These are phyloP conservation scores for Zangia roseola DNA, from an alignment of 768 basidiomycete species.

Conservation along the genomic window DNA sequence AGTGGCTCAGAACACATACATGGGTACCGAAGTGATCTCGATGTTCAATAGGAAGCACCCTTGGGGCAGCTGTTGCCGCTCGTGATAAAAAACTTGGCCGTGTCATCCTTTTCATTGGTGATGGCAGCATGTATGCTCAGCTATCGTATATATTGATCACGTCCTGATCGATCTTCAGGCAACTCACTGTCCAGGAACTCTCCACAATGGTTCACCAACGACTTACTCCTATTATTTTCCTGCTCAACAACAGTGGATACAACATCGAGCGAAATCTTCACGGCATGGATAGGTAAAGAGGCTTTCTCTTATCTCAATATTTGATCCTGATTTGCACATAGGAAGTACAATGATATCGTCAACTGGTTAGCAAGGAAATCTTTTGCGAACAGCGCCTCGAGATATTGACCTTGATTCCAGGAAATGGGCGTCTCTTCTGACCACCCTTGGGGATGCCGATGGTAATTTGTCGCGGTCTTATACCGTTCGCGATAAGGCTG, in stretches of 20 bases:
- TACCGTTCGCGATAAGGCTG: slow-evolving; percentile 62
- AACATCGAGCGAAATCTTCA: slow-evolving; percentile 84
- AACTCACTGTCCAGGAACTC: slow-evolving; percentile 79
- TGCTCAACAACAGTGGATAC: slow-evolving; percentile 81
- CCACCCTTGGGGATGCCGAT: slow-evolving; percentile 51
- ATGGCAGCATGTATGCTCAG: slow-evolving; percentile 67
- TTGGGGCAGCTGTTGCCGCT: slow-evolving; percentile 82
- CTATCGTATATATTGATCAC: background rate
- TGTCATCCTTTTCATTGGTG: slow-evolving; percentile 83
- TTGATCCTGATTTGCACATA: slow-evolving; percentile 19
- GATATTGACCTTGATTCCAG: slow-evolving; percentile 21
- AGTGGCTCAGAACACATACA: slow-evolving; percentile 12
- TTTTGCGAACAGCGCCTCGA: background rate
- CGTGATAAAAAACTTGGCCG: slow-evolving; percentile 59
- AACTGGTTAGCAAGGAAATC: slow-evolving; percentile 49
- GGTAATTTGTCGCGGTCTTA: slow-evolving; percentile 57
- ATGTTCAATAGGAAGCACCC: slow-evolving; percentile 46
- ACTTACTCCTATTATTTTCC: slow-evolving; percentile 80
- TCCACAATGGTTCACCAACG: slow-evolving; percentile 77
- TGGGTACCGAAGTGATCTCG: background rate
- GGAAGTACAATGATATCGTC: slow-evolving; percentile 85
- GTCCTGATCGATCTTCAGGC: slow-evolving; percentile 39
- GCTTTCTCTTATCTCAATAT: background rate
- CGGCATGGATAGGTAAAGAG: slow-evolving; percentile 49
- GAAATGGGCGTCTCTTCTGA: slow-evolving; percentile 69